Base-by-base conservation (phyloP, 73 alveolate species). In the Paramecium sexaurelia region DNA sequence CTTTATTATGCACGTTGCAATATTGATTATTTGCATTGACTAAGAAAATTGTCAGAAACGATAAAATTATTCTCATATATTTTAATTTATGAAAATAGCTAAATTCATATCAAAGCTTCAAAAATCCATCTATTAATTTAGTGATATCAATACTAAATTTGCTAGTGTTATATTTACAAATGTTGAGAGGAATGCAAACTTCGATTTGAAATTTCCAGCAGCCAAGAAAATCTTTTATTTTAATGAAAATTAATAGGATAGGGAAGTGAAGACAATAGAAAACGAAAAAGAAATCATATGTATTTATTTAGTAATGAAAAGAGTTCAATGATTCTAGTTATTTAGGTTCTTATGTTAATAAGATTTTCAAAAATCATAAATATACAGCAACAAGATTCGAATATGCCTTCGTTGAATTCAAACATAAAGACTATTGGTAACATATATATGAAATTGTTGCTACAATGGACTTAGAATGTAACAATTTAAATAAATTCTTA, bases 1-100 rank as follows among this genome's bases (percentile, higher is more conserved):
- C 90, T 39, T 39, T 78, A 33, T 78, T 78, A 24, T 43, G 40
- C 6, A 43, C 71, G 19, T 43, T 78, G 29, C 90, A 78, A 22
- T 51, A 51, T 51, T 51, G 32, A 51, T 71, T 32, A 11, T 29
- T 13, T 61, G 83, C 43, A 11, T 26, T 11, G 1, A 61, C 43
- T 22, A 32, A 11, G 26, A 61, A 32, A 61, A 61, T 20, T 29
- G 26, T 61, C 83, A 61, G 83, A 61, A 61, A 61, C 83, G 83
- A 61, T 32, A 61, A 61, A 61, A 61, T 61, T 32, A 61, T 61
- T 61, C 43, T 61, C 43, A 61, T 29, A 29, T 29, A 61, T 29
- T 61, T 61, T 29, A 61, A 61, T 61, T 61, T 29, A 61, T 61
- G 83, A 61, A 61, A 61, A 61, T 61, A 51, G 29, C 29, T 51